A percentile compares a stretch with the other conserved stretches of the same genome.
These are phyloP conservation scores for Suillus alpinus DNA, from an alignment of 768 basidiomycete species.

Conservation along the genomic window DNA sequence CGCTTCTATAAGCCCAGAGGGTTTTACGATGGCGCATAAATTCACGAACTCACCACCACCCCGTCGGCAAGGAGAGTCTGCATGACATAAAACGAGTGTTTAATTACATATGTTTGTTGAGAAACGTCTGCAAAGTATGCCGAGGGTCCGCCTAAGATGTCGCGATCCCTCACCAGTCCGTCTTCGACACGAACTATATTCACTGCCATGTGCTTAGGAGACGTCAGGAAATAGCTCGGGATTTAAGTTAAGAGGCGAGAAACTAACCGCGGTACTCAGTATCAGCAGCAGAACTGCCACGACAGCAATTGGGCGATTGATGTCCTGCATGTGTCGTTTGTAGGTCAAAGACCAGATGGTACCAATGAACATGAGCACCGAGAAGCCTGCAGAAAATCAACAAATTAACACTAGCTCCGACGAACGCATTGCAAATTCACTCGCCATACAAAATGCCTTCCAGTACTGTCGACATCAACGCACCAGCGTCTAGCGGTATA, in stretches of 20 bases:
- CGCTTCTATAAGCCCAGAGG: not conserved
- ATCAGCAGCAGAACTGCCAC: slow-evolving; percentile 17
- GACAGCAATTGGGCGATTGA: slow-evolving; percentile 14
- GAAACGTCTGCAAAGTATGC: slow-evolving; percentile 21
- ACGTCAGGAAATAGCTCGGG: not conserved
- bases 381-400: slow-evolving; percentile 27
- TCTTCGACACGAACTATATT: slow-evolving; percentile 15
- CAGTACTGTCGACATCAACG: not conserved
- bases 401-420: not conserved
- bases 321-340: slow-evolving; percentile 2
- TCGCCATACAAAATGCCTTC: not conserved
- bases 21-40: not conserved
- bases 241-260: not conserved
- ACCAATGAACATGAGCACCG: slow-evolving; percentile 32
- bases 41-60: slow-evolving; percentile 1
- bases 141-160: slow-evolving; percentile 18
- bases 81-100: slow-evolving; percentile 16
- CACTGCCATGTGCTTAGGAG: slow-evolving; percentile 10
- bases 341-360: slow-evolving; percentile 23
- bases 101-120: slow-evolving; percentile 23
- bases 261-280: slow-evolving; percentile 20
- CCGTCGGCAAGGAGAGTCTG: slow-evolving; percentile 11
- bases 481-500: not conserved
- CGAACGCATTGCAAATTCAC: not conserved
- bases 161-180: slow-evolving; percentile 19